phyloP scores from a whole-genome alignment of 2,329 filamentous ascomycete species.

The Monilinia fructicola region DNA sequence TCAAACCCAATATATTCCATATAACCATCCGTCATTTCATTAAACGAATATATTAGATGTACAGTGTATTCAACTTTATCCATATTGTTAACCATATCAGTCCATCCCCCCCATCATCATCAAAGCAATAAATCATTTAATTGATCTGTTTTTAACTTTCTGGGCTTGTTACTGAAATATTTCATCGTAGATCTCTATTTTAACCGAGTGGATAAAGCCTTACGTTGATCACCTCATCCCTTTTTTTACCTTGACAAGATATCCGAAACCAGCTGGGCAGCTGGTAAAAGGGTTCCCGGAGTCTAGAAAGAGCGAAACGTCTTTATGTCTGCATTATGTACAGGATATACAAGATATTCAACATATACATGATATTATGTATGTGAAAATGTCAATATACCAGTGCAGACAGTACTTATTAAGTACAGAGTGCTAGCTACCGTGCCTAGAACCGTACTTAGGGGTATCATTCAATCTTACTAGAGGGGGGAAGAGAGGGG shows the following conservation, averaged over 20 bases:
- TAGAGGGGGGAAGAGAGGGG: conserved; percentile 1
- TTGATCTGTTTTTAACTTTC: background rate
- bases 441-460: no score
- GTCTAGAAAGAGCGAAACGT: background rate
- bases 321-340: background rate
- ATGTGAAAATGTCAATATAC: no score
- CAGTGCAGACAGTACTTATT: no score
- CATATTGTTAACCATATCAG: no score
- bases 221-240: background rate
- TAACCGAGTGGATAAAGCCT: conserved; percentile 11
- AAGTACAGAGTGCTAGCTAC: no score
- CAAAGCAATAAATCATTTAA: background rate
- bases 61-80: no score
- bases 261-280: background rate
- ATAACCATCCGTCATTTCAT: no score
- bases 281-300: background rate
- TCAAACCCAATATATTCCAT: no score
- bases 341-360: background rate
- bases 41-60: no score
- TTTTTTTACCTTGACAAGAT: conserved; percentile 2
- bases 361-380: background rate
- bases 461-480: background rate
- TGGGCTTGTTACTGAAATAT: background rate
- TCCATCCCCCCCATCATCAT: background rate
- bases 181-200: background rate